Percentiles rank a stretch among this genome's conserved stretches.
These are phyloP conservation scores for Arabidopsis arenosa DNA, from an alignment of 345 rosid species.

Conservation along the genomic window DNA sequence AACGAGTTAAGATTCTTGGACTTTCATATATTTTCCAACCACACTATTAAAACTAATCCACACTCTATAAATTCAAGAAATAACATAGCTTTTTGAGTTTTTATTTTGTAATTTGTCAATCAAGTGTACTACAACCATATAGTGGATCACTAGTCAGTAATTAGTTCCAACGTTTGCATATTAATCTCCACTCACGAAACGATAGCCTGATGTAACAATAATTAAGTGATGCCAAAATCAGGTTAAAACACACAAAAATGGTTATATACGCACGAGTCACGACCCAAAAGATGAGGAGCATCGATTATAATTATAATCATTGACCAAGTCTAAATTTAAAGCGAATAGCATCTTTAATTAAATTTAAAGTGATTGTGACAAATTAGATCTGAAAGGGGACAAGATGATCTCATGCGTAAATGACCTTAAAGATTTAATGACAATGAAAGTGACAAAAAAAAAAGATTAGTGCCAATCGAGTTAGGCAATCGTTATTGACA, in stretches of 20 bases:
- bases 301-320: conserved; percentile 15
- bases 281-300: conserved; percentile 21
- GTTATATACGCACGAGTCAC: not conserved
- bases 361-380: conserved; percentile 29
- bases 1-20: not conserved
- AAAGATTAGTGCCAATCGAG: conserved; percentile 22
- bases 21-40: not conserved
- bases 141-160: too few relatives aligned
- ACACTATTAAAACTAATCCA: not conserved
- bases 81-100: too few relatives aligned
- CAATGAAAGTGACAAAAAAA: not conserved
- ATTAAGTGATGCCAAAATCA: not conserved
- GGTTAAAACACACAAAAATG: not conserved
- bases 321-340: conserved; percentile 27
- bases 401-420: conserved; percentile 43
- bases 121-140: too few relatives aligned
- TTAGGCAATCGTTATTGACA: conserved; percentile 33
- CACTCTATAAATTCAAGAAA: not conserved
- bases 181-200: too few relatives aligned
- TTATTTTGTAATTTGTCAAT: too few relatives aligned
- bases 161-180: too few relatives aligned
- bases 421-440: conserved; percentile 24
- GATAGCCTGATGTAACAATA: not conserved
- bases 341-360: conserved; percentile 15
- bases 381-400: conserved; percentile 39